phyloP scores from a whole-genome alignment of 768 basidiomycete species.

The Leccinum ochraceum region DNA sequence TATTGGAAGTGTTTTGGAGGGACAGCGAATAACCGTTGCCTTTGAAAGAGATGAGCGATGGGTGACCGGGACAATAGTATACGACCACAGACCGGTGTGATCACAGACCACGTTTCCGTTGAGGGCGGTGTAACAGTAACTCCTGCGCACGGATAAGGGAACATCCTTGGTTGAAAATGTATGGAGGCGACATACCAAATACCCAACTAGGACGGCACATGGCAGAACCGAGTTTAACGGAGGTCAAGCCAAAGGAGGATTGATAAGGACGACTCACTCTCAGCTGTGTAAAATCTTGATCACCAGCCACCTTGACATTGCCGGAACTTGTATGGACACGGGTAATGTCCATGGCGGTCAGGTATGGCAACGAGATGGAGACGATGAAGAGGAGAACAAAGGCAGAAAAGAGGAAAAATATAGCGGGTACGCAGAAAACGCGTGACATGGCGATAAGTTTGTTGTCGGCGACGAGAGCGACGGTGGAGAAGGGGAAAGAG shows the following conservation, averaged over 20 bases:
- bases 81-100: slow-evolving; percentile 39
- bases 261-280: slow-evolving; percentile 47
- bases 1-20: slow-evolving; percentile 24
- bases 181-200: slow-evolving; percentile 52
- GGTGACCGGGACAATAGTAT: neutral
- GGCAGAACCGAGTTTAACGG: slow-evolving; percentile 5
- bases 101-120: slow-evolving; percentile 45
- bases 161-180: neutral
- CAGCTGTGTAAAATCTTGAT: slow-evolving; percentile 41
- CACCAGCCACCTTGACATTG: slow-evolving; percentile 25
- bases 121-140: slow-evolving; percentile 53
- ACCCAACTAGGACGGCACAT: slow-evolving; percentile 52
- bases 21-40: slow-evolving; percentile 58
- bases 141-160: slow-evolving; percentile 42
- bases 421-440: slow-evolving; percentile 61
- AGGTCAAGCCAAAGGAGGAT: neutral
- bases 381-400: slow-evolving; percentile 67
- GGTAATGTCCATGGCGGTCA: slow-evolving; percentile 66
- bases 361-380: slow-evolving; percentile 70
- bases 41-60: slow-evolving; percentile 19
- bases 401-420: slow-evolving; percentile 57
- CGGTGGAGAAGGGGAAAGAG: slow-evolving; percentile 10
- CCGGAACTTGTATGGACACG: slow-evolving; percentile 50
- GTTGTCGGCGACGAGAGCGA: slow-evolving; percentile 2
- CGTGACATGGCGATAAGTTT: slow-evolving; percentile 38